A percentile compares a stretch with the other conserved stretches of the same genome.
These are phyloP conservation scores for Haberlea rhodopensis DNA, from an alignment of 257 asterid species.

Conservation along the genomic window DNA sequence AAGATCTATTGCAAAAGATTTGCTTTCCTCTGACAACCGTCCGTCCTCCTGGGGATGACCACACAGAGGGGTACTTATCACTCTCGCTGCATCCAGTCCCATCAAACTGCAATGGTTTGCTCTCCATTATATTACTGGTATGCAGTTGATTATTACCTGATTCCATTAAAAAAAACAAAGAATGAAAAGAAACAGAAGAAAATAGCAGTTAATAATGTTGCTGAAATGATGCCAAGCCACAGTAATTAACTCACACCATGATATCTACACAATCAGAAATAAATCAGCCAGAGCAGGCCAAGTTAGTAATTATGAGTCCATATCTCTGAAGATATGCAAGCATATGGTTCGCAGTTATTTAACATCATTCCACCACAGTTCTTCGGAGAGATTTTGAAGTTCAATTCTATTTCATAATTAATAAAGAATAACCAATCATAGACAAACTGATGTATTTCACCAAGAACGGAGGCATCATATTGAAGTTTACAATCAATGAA, in stretches of 20 bases:
- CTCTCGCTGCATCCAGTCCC: conserved; percentile 32
- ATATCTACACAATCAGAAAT: not conserved
- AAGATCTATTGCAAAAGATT: conserved; percentile 89
- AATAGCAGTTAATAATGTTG: conserved; percentile 1
- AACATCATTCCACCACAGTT: not conserved
- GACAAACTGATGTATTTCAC: conserved; percentile 4
- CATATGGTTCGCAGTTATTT: not conserved
- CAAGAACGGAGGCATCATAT: conserved; percentile 2
- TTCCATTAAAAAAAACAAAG: conserved; percentile 27
- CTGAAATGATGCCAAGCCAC: conserved; percentile 2
- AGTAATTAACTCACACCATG: not conserved
- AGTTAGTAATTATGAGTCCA: conserved; percentile 3
- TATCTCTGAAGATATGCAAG: conserved; percentile 4
- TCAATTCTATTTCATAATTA: conserved; percentile 8
- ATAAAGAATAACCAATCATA: conserved; percentile 14
- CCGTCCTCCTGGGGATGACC: conserved; percentile 83
- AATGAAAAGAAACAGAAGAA: not conserved
- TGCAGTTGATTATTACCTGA: conserved; percentile 46
- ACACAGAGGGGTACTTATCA: conserved; percentile 47
- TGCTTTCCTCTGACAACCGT: conserved; percentile 64
- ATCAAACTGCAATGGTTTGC: conserved; percentile 39
- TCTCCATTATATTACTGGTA: conserved; percentile 50
- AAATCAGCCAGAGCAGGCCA: conserved; percentile 9
- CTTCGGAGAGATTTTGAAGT: conserved; percentile 11
- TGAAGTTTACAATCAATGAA: conserved; percentile 9